Evolutionary conservation across 2,329 filamentous ascomycete genomes (phyloP).

Genomic region (Trichoderma pleuroti): DNA sequence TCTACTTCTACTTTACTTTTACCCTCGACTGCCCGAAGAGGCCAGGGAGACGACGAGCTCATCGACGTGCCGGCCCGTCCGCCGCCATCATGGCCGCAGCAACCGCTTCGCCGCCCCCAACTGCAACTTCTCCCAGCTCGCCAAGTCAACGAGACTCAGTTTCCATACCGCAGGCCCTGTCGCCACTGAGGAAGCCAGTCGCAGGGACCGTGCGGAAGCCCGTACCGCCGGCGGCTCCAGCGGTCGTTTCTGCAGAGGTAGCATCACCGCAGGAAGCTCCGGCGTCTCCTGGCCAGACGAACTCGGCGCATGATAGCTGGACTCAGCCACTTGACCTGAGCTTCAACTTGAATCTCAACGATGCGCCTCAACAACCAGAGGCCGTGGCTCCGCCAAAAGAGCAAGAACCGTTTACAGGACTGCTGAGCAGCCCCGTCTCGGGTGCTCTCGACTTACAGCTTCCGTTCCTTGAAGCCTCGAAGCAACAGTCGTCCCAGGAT

Average conservation of each 20-base stretch:
- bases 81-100: conserved; percentile 34
- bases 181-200: conserved; percentile 21
- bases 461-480: background rate
- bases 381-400: conserved; percentile 27
- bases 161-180: conserved; percentile 11
- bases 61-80: conserved; percentile 6
- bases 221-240: conserved; percentile 32
- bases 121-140: conserved; percentile 28
- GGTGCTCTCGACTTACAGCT: conserved; percentile 7
- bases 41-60: conserved; percentile 8
- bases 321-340: conserved; percentile 47
- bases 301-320: conserved; percentile 52
- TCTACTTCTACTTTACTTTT: background rate
- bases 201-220: conserved; percentile 34
- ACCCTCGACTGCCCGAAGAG: background rate
- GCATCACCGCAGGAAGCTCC: conserved; percentile 50
- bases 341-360: conserved; percentile 38
- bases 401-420: background rate
- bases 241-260: conserved; percentile 30
- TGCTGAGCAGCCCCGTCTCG: conserved; percentile 2
- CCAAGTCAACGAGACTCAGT: conserved; percentile 6
- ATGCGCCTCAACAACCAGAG: conserved; percentile 33
- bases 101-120: conserved; percentile 34
- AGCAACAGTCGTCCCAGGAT: background rate
- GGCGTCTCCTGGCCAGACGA: conserved; percentile 54